Base-by-base conservation (phyloP, 2,329 filamentous ascomycete genomes). In the Pseudogymnoascus sp. region DNA sequence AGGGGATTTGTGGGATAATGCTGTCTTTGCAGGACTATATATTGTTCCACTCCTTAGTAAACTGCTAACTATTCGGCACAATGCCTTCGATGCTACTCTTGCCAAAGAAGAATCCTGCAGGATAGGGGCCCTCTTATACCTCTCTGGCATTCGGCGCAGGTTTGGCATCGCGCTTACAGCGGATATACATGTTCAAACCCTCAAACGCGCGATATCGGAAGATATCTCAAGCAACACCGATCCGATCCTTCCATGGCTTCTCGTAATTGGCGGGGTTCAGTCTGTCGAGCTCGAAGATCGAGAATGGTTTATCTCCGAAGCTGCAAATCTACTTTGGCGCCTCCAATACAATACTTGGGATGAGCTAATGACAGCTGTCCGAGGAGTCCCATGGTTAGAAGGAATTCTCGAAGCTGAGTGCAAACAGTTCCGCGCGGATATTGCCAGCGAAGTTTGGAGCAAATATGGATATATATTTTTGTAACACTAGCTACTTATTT, bases 41-140 rank as follows among this genome's bases (percentile, higher is more conserved):
- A 56, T 65, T 37, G 38, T 65, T 19, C 64, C 64, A n/a, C 31
- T 65, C 6, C 35, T 65, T 3, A 37, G 42, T 35, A 50, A 60
- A 59, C 46, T 65, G 9, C 53, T 64, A 6, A 60, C 44, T 9
- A 46, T 65, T 15, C 37, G 37, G 4, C 37, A 50, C 9, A 26
- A 63, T 40, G 19, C 13, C 21, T 38, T 31, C 31, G 21, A 3
- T 1, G 23, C 13, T n/a, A n/a, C 23, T 50, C 44, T 50, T 50
- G 26, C 50, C 10, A 31, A n/a, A 15, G 19, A 62, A 26, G 60
- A 59, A 59, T 40, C 59, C 23, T 61, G 37, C 23, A 40, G 56
- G 37, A 59, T 61, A 7, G 56, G 61, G 2, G 61, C 64, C 5
- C 37, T 61, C 10, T 19, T 65, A 17, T 65, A 65, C n/a, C 62